Evolutionary conservation across 179 eudicot genomes (phyloP).

Genomic region (Silene vulgaris): DNA sequence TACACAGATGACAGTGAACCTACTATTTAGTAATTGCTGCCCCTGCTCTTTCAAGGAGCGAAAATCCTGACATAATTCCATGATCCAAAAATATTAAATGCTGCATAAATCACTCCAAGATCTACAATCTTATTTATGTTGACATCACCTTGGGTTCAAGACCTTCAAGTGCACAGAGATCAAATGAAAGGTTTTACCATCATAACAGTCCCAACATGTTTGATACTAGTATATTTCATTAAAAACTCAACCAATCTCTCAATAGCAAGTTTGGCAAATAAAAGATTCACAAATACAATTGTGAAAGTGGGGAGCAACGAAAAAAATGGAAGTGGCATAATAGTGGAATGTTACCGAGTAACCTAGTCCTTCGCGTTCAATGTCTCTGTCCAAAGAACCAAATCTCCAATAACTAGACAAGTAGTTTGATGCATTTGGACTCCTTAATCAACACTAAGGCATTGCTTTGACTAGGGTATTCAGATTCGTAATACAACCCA

Average conservation of each 20-base stretch:
- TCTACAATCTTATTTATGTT: neutral
- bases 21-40: neutral
- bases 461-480: too few relatives aligned
- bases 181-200: neutral
- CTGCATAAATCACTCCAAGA: neutral
- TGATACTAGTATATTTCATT: neutral
- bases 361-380: too few relatives aligned
- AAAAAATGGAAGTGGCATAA: neutral
- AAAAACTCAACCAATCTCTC: too few relatives aligned
- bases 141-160: slow-evolving; percentile 1
- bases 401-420: too few relatives aligned
- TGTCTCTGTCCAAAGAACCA: too few relatives aligned
- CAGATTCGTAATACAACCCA: too few relatives aligned
- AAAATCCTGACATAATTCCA: neutral
- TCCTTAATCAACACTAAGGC: too few relatives aligned
- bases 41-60: neutral
- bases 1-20: neutral
- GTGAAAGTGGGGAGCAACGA: neutral
- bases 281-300: neutral
- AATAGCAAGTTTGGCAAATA: neutral
- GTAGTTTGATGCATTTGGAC: too few relatives aligned
- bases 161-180: neutral
- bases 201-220: neutral
- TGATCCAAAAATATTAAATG: neutral
- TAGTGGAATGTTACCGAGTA: too few relatives aligned